phyloP scores from a whole-genome alignment of 2,329 filamentous ascomycete species.

The Diaporthe sp. region DNA sequence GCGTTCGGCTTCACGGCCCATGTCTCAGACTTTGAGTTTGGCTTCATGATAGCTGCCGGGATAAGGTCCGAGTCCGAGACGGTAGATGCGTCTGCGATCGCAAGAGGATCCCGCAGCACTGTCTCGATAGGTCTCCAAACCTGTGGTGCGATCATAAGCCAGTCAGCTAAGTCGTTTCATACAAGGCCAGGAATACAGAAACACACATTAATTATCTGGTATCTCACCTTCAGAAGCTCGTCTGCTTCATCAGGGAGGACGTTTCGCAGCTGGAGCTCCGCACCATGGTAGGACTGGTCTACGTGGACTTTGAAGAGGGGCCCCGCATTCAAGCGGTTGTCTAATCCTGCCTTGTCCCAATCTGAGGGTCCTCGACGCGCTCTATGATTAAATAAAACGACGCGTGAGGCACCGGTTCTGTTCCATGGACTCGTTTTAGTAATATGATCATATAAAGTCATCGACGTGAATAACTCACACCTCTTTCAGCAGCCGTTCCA shows the following conservation, averaged over 20 bases:
- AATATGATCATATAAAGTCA: conserved; percentile 53
- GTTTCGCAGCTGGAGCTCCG: conserved; percentile 43
- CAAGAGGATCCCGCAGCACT: conserved; percentile 58
- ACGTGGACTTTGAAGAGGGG: conserved; percentile 63
- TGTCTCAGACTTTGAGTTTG: conserved; percentile 39
- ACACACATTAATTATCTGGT: conserved; percentile 56
- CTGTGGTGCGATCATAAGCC: conserved; percentile 38
- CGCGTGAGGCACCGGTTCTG: conserved; percentile 34
- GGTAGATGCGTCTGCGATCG: conserved; percentile 54
- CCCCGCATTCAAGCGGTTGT: conserved; percentile 71
- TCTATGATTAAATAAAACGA: conserved; percentile 48
- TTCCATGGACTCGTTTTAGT: conserved; percentile 74
- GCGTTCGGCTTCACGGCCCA: conserved; percentile 32
- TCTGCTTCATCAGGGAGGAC: conserved; percentile 44
- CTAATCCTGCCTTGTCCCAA: conserved; percentile 77
- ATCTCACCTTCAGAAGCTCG: conserved; percentile 48
- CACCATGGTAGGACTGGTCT: conserved; percentile 54
- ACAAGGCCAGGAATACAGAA: no score
- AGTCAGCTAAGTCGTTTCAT: neutral
- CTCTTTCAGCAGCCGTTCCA: conserved; percentile 63
- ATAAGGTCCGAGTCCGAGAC: conserved; percentile 56
- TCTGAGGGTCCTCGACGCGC: conserved; percentile 66
- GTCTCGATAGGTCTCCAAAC: conserved; percentile 64
- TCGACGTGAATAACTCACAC: conserved; percentile 41
- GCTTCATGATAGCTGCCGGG: conserved; percentile 53